Evolutionary conservation across 208 protist genomes (phyloP), one percentile per base, ranked within the genome.

Genomic region (Herpetomonas tarakana): DNA sequence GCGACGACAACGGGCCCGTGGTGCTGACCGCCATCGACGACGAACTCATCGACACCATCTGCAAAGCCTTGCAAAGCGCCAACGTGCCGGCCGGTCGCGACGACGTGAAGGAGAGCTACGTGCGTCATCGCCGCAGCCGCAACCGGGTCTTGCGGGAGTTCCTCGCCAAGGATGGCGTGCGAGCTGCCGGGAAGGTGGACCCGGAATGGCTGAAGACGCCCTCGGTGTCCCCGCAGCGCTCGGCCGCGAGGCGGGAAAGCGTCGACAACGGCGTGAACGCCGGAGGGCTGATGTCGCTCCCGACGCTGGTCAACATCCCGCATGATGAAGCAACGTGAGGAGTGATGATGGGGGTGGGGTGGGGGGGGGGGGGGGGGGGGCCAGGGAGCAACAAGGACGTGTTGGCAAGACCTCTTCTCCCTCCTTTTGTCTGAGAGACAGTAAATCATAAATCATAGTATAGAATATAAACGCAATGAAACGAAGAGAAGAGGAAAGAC

Each of bases 81-180:
- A 58, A 57, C 14, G 56, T 68, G 11, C 56, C 44, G 1, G 64
- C 55, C 9, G 52, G 52, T 2, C 56, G 44, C 3, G 64, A 71
- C 0, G 60, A 76, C 26, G 64, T 76, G 4, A 55, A 35, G n/a
- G 53, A 68, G 35, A 71, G 59, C 51, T 76, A 76, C 71, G 35
- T 65, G 31, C 53, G 47, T 6, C 58, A 76, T 44, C 64, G 45
- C 58, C 71, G 71, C 38, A n/a, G 51, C 16, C 56, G 65, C 51
- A 57, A 61, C 44, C 11, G 31, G 29, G 70, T 76, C 39, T 44
- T 76, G 39, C 50, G 58, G 1, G 58, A 76, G 26, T 70, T 69
- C 24, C 50, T 76, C 6, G 35, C 16, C 44, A 49, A 49, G 44
- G 44, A 22, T 22, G 44, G 44, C 44, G 19, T 55, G 14, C 12